Evolutionary conservation across 768 basidiomycete species (phyloP).

Genomic region (Lentinula boryana): DNA sequence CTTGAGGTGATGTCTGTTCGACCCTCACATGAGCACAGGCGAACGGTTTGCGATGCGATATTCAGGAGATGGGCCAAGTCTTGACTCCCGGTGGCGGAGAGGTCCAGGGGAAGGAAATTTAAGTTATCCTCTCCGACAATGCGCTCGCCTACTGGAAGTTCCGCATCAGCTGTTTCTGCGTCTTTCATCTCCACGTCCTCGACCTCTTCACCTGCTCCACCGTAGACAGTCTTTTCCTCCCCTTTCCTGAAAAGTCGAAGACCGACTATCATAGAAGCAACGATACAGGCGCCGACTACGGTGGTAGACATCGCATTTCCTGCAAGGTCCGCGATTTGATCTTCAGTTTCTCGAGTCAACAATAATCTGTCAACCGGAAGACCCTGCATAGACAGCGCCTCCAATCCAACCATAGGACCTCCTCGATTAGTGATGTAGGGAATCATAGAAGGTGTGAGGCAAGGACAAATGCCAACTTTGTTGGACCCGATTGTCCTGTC

Average conservation of each 20-base stretch:
- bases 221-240: conserved; percentile 61
- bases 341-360: conserved; percentile 88
- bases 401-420: conserved; percentile 90
- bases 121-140: conserved; percentile 73
- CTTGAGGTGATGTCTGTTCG: conserved; percentile 69
- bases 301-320: conserved; percentile 99
- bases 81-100: conserved; percentile 45
- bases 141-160: conserved; percentile 35
- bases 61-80: conserved; percentile 52
- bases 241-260: conserved; percentile 63
- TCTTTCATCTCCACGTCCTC: conserved; percentile 42
- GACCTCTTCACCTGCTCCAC: conserved; percentile 30
- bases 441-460: conserved; percentile 95
- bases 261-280: conserved; percentile 71
- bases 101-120: conserved; percentile 55
- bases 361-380: conserved; percentile 89
- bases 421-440: conserved; percentile 94
- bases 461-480: conserved; percentile 82
- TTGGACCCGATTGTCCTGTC: conserved; percentile 82
- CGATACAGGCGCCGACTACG: conserved; percentile 86
- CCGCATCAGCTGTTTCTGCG: conserved; percentile 21
- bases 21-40: conserved; percentile 91
- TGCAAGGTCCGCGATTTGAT: conserved; percentile 89
- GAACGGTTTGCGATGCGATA: conserved; percentile 62
- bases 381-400: conserved; percentile 91